These are phyloP conservation scores for Exophiala aquamarina DNA, from an alignment of 2,329 filamentous ascomycete genomes.

Conservation along the genomic window DNA sequence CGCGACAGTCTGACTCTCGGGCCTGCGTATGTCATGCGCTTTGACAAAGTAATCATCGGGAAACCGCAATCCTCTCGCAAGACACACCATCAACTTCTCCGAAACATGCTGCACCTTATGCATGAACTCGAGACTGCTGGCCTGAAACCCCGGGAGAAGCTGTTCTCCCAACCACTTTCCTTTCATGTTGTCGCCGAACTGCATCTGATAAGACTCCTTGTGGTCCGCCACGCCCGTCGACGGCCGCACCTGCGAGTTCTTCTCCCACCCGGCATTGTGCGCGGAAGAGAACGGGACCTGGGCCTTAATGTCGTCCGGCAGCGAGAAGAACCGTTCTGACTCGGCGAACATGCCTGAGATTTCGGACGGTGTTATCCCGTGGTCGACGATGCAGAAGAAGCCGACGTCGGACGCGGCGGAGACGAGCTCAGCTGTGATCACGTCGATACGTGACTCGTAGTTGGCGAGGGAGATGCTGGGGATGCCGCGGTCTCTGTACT, in stretches of 20 bases:
- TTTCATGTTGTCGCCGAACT: conserved; percentile 56
- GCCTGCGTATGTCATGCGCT: conserved; percentile 27
- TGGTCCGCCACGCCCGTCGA: conserved; percentile 58
- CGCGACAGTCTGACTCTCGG: neutral
- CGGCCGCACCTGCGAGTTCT: conserved; percentile 57
- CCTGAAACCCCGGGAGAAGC: conserved; percentile 50
- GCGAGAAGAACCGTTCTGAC: conserved; percentile 56
- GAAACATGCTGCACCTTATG: conserved; percentile 51
- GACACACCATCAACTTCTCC: conserved; percentile 58
- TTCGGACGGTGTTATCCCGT: conserved; percentile 49
- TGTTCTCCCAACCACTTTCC: conserved; percentile 52
- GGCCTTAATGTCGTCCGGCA: conserved; percentile 52
- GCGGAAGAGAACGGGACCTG: conserved; percentile 53
- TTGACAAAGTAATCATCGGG: conserved; percentile 56
- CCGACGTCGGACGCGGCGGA: conserved; percentile 57
- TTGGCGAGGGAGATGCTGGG: conserved; percentile 55
- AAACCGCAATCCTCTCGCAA: conserved; percentile 58
- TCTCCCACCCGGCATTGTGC: conserved; percentile 62
- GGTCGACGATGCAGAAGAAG: conserved; percentile 59
- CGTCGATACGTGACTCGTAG: conserved; percentile 53
- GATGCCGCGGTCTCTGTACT: conserved; percentile 39
- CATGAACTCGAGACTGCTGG: conserved; percentile 53
- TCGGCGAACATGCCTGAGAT: conserved; percentile 53
- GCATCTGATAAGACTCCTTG: conserved; percentile 63
- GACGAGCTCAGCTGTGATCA: conserved; percentile 53